phyloP scores from a whole-genome alignment of 2,329 filamentous ascomycete species.

The Cladophialophora carrionii region DNA sequence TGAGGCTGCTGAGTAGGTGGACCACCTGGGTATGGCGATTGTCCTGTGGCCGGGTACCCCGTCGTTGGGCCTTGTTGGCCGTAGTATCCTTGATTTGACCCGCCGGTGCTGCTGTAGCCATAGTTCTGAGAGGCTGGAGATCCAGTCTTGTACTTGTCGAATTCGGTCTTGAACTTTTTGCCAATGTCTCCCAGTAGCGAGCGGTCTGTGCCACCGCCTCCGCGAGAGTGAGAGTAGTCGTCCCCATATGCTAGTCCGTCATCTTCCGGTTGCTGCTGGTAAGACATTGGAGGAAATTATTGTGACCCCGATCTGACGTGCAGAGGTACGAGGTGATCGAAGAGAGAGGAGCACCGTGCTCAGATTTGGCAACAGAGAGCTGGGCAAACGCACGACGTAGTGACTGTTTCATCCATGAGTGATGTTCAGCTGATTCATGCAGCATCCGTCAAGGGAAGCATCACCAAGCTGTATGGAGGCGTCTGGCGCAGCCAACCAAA shows the following conservation, averaged over 20 bases:
- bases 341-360: constrained; percentile 1
- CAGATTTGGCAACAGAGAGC: not conserved
- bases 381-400: constrained; percentile 6
- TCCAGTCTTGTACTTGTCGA: constrained; percentile 37
- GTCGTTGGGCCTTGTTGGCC: constrained; percentile 26
- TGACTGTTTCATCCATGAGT: constrained; percentile 14
- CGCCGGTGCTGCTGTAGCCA: constrained; percentile 37
- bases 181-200: constrained; percentile 59
- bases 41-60: constrained; percentile 20
- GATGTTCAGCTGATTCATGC: constrained; percentile 22
- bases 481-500: constrained; percentile 1
- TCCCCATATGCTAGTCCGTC: constrained; percentile 61
- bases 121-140: constrained; percentile 30
- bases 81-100: constrained; percentile 38
- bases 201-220: constrained; percentile 47
- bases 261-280: constrained; percentile 44
- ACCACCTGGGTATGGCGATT: constrained; percentile 33
- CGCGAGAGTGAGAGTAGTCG: constrained; percentile 47
- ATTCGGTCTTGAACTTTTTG: constrained; percentile 51
- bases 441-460: constrained; percentile 7
- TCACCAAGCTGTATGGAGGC: constrained; percentile 6
- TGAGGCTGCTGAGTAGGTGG: constrained; percentile 31
- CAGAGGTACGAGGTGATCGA: not conserved
- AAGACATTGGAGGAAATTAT: constrained; percentile 12
- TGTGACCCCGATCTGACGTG: not conserved